Evolutionary conservation across 805 yeast species (phyloP).

Genomic region (Candida qinlingensis): DNA sequence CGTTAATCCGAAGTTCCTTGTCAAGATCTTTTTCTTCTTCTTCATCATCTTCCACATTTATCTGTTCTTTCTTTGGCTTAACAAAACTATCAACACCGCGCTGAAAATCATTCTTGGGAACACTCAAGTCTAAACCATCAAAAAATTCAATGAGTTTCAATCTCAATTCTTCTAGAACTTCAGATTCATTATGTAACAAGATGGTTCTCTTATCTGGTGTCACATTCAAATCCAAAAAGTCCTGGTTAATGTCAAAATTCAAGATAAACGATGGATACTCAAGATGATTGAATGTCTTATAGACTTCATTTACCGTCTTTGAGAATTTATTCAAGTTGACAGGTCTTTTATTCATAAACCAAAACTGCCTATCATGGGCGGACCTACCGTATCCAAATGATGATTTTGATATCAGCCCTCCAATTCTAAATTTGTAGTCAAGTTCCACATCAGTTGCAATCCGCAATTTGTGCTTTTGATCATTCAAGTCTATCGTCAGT

Average conservation of each 20-base stretch:
- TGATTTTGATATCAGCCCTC: constrained; percentile 69
- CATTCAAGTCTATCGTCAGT: constrained; percentile 33
- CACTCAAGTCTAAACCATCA: constrained; percentile 30
- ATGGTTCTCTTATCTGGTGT: constrained; percentile 86
- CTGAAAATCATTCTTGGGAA: constrained; percentile 24
- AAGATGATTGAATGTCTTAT: constrained; percentile 61
- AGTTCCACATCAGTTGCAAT: constrained; percentile 5
- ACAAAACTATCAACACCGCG: constrained; percentile 4
- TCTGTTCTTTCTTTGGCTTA: constrained; percentile 2
- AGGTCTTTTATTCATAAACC: constrained; percentile 76
- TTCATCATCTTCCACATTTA: not conserved
- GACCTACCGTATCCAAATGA: constrained; percentile 77
- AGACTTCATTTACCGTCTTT: constrained; percentile 66
- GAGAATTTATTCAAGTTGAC: constrained; percentile 48
- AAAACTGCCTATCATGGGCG: constrained; percentile 66
- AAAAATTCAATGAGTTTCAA: constrained; percentile 45
- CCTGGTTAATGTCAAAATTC: constrained; percentile 49
- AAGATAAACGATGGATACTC: constrained; percentile 71
- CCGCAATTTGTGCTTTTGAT: constrained; percentile 17
- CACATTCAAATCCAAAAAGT: constrained; percentile 72
- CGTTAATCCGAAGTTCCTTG: not conserved
- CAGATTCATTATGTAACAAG: constrained; percentile 58
- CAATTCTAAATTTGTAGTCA: constrained; percentile 33
- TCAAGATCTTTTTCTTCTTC: constrained; percentile 2
- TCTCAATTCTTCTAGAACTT: constrained; percentile 50